A percentile compares a stretch with the other conserved stretches of the same genome.
These are phyloP conservation scores for Porcisia deanei DNA, from an alignment of 208 protist genomes.

Conservation along the genomic window DNA sequence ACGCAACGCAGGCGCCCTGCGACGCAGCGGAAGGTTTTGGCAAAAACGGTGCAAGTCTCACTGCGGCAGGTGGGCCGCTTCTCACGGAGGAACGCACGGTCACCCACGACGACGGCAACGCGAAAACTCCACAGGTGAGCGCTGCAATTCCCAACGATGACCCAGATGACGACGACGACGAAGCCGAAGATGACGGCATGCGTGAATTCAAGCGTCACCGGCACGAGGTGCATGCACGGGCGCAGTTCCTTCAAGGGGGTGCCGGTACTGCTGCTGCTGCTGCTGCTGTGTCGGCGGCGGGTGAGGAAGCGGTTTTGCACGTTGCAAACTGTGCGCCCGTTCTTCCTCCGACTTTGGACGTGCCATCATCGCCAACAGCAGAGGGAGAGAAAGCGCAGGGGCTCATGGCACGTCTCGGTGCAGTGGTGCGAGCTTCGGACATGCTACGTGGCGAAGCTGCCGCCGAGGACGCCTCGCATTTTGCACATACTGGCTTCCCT, in stretches of 20 bases:
- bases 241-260: constrained; percentile 5
- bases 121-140: background rate
- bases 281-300: background rate
- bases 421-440: constrained; percentile 27
- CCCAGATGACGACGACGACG: constrained; percentile 30
- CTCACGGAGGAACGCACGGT: background rate
- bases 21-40: background rate
- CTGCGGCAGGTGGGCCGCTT: background rate
- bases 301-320: background rate
- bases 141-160: background rate
- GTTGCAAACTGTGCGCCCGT: background rate
- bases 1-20: background rate
- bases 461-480: background rate
- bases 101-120: background rate
- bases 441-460: constrained; percentile 20
- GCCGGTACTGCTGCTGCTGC: background rate
- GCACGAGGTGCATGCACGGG: constrained; percentile 25
- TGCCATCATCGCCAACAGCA: background rate
- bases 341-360: background rate
- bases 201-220: constrained; percentile 63
- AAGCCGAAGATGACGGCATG: constrained; percentile 46
- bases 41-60: background rate
- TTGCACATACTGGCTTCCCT: constrained; percentile 5
- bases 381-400: background rate
- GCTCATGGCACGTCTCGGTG: constrained; percentile 7